phyloP scores from a whole-genome alignment of 805 yeast genomes.

The Cyberlindnera mrakii region DNA sequence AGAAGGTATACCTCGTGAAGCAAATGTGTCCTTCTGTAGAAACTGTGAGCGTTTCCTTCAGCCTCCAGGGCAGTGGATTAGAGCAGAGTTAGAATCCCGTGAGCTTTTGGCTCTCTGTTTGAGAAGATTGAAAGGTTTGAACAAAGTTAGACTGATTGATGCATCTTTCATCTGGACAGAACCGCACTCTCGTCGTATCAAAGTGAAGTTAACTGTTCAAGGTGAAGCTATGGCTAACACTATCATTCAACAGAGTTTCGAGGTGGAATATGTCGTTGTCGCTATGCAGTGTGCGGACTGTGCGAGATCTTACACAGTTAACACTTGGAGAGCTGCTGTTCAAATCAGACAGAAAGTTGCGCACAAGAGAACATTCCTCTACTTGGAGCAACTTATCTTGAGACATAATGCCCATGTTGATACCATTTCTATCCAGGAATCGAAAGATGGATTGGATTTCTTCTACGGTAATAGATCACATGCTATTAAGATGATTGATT shows the following conservation, averaged over 20 bases:
- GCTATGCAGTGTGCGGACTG: constrained; percentile 99
- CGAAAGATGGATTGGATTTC: constrained; percentile 92
- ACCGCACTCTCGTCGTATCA: constrained; percentile 94
- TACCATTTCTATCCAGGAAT: constrained; percentile 88
- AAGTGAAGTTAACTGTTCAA: constrained; percentile 88
- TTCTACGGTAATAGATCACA: constrained; percentile 84
- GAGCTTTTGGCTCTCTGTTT: constrained; percentile 88
- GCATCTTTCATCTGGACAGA: constrained; percentile 98
- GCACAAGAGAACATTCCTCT: constrained; percentile 94
- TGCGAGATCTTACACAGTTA: constrained; percentile 93
- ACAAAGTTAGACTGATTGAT: constrained; percentile 80
- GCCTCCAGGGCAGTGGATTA: constrained; percentile 92
- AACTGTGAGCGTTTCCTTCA: constrained; percentile 94
- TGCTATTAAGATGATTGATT: constrained; percentile 92
- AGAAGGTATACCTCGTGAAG: constrained; percentile 90
- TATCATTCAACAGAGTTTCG: constrained; percentile 88
- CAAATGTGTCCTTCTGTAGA: constrained; percentile 88
- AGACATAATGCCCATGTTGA: constrained; percentile 90
- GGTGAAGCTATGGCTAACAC: constrained; percentile 94
- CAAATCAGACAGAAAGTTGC: constrained; percentile 97
- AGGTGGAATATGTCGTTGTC: constrained; percentile 86
- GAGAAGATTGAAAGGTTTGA: constrained; percentile 81
- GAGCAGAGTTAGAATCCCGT: constrained; percentile 86
- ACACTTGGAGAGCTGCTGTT: constrained; percentile 97
- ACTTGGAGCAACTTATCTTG: constrained; percentile 90